These are phyloP conservation scores for Gryganskiella cystojenkinii DNA, from an alignment of 192 early-diverging fungal species.

Conservation along the genomic window DNA sequence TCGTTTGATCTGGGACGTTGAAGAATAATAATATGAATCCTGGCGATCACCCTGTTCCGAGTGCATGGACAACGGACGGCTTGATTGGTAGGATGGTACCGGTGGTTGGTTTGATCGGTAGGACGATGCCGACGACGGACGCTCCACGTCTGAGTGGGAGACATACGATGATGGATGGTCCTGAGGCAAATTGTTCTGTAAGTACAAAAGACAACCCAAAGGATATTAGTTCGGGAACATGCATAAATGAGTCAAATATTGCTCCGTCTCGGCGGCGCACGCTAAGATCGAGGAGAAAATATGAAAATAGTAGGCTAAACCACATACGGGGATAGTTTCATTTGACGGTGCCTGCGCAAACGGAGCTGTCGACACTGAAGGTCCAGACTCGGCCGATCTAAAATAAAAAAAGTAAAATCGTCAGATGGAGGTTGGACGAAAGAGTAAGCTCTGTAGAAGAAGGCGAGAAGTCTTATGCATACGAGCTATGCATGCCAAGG, in stretches of 20 bases:
- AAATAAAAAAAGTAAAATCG: too few species aligned
- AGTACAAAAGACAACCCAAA: too few species aligned
- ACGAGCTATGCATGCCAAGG: too few species aligned
- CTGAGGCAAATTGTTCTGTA: slow-evolving; percentile 6
- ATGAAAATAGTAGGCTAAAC: neutral
- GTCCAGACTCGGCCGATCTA: too few species aligned
- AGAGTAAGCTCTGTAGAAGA: too few species aligned
- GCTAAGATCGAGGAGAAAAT: too few species aligned
- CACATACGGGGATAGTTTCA: neutral
- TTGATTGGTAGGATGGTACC: slow-evolving; percentile 8
- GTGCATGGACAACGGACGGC: slow-evolving; percentile 46
- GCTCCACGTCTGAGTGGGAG: slow-evolving; percentile 17
- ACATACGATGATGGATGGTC: slow-evolving; percentile 19
- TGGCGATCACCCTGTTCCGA: slow-evolving; percentile 34
- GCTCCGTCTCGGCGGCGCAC: too few species aligned
- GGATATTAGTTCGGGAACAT: too few species aligned
- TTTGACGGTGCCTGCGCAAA: neutral
- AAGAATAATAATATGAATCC: slow-evolving; percentile 22
- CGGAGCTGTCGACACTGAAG: too few species aligned
- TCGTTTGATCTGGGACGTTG: slow-evolving; percentile 30
- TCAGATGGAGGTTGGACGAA: too few species aligned
- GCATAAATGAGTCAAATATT: too few species aligned
- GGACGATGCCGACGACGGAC: slow-evolving; percentile 21
- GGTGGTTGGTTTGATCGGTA: slow-evolving; percentile 27
- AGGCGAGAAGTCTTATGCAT: too few species aligned